Base-by-base conservation (phyloP, 768 basidiomycete genomes). In the Rhodotorula graminis region DNA sequence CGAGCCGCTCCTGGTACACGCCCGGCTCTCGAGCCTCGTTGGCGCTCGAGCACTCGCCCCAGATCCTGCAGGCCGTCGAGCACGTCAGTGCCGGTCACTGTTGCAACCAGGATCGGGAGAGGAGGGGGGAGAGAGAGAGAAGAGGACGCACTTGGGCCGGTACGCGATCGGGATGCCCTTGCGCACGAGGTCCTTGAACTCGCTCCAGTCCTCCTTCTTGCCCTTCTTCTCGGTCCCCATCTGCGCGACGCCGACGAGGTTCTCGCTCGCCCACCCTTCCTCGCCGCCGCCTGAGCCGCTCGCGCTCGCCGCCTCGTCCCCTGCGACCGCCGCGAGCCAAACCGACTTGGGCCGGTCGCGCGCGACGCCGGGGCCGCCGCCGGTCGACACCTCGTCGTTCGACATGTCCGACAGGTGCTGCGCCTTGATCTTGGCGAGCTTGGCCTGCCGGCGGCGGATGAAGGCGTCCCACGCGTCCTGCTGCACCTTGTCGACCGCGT, bases 11-110 rank as follows among this genome's bases (percentile, higher is more conserved):
- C 55, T 86, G 84, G 80, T 97, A 98, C 72, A 90, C 79, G 2
- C 95, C 95, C 4, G 95, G 95, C 77, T 96, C 93, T 72, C 87
- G 86, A 85, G 92, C 89, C 80, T 97, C 95, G 79, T 92, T 83
- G 2, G 90, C 94, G 1, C 93, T 93, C 74, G 90, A 93, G 79
- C 92, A 95, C 83, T 99, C 96, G 65, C 90, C 80, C 91, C 93
- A 95, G 58, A 79, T 76, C 65, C 73, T 70, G 61, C 46, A 25
- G 23, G 29, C 1, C 4, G 0, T 3, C 27, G n/a, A 15, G n/a
- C 18, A 3, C 12, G 58, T 50, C 50, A 46, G 44, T 15, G 42
- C 21, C 50, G n/a, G 14, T 55, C 14, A 14, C 25, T n/a, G n/a
- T n/a, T n/a, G 21, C 44, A 23, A 25, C 12, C 7, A 7, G 14